Evolutionary conservation across 148 eudicot genomes (phyloP).

Genomic region (Vaccinium vitisidaea): DNA sequence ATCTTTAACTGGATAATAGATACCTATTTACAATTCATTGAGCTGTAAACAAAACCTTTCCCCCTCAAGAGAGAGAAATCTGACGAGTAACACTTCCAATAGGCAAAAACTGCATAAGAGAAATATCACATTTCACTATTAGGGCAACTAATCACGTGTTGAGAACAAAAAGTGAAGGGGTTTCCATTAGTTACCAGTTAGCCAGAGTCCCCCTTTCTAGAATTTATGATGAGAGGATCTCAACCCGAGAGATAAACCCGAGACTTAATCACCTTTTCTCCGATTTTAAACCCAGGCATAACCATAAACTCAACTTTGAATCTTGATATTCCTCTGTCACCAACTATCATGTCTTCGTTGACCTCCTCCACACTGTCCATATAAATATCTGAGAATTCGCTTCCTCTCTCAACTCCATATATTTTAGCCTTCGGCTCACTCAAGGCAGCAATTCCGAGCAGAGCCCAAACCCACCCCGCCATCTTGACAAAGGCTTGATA

Average conservation of each 20-base stretch:
- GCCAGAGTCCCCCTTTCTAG: background rate
- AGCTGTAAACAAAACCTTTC: background rate
- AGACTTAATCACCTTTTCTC: slow-evolving; percentile 33
- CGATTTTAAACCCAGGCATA: slow-evolving; percentile 55
- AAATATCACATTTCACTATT: background rate
- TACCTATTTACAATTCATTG: slow-evolving; percentile 9
- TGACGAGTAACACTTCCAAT: background rate
- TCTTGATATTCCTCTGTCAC: slow-evolving; percentile 20
- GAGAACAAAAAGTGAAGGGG: background rate
- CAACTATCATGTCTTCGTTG: slow-evolving; percentile 15
- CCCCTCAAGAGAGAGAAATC: background rate
- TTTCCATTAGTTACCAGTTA: background rate
- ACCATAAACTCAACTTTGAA: slow-evolving; percentile 51
- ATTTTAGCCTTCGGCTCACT: slow-evolving; percentile 35
- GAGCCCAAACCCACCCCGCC: slow-evolving; percentile 51
- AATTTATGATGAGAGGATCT: background rate
- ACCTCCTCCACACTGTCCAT: slow-evolving; percentile 48
- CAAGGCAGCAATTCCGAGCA: slow-evolving; percentile 25
- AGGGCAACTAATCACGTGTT: background rate
- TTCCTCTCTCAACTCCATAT: slow-evolving; percentile 41
- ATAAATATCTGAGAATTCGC: slow-evolving; percentile 34
- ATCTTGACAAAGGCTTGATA: slow-evolving; percentile 48
- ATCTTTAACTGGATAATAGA: background rate
- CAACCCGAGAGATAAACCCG: slow-evolving; percentile 38
- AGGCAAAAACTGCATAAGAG: background rate